Evolutionary conservation across 1,284 basidiomycete species (phyloP), one percentile per base, ranked within the genome.

Genomic region (Apiotrichum veenhuisii): DNA sequence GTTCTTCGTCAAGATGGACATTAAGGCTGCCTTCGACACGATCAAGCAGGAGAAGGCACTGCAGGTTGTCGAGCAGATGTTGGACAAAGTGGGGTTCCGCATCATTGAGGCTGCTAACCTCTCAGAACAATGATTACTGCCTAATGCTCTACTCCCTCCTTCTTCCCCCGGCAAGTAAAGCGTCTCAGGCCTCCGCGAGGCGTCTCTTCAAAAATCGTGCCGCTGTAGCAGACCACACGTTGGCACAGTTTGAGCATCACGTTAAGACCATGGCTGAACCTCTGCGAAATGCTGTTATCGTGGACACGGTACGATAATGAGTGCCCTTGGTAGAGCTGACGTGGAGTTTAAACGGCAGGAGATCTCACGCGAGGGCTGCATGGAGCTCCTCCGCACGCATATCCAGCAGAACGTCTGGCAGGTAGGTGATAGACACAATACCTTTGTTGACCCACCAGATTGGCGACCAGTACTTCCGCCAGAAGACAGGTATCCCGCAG

Each of bases 1-100:
- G 4, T 98, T 93, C 73, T 95, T 98, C 68, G 92, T 94, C 59
- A 98, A 98, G 74, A 85, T 96, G 30, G 96, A 99, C 70, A 91
- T 98, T 17, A 87, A 88, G 59, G 87, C 92, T 1, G 96, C 93
- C 60, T 99, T 98, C 78, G 96, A 99, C 75, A 92, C 89, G 0
- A 98, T 98, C 62, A 87, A 93, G 43, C 96, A 98, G 72, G 81
- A 82, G 23, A 93, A 88, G 68, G 77, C 98, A 47, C 76, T 98
- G 17, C 79, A 83, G 36, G 91, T 98, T 30, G 75, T 98, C 38
- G 81, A 83, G 23, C 77, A 84, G 1, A 70, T 94, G 10, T 80
- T 96, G 34, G 85, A 85, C 2, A 84, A 89, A 79, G 91, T 89
- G 65, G 55, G 69, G 50, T 44, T n/a, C n/a, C n/a, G 38, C 11